Evolutionary conservation across 164 flowering plant genomes (phyloP).

Genomic region (Macadamia integrifolia): DNA sequence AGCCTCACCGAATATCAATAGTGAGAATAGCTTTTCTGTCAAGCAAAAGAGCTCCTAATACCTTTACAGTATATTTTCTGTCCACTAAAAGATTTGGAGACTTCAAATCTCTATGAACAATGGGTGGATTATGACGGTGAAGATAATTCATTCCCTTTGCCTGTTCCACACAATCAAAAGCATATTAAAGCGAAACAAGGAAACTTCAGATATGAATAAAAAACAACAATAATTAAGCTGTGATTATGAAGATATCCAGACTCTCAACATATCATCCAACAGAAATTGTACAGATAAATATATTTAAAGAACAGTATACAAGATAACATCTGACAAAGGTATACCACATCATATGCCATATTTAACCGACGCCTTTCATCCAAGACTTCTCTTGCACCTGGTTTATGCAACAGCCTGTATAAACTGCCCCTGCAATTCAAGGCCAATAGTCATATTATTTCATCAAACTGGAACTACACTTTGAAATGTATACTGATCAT

Average conservation of each 20-base stretch:
- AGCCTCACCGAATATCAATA: neutral
- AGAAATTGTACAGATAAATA: neutral
- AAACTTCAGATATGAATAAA: neutral
- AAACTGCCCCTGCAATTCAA: constrained; percentile 81
- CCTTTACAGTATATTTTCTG: constrained; percentile 95
- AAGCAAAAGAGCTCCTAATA: constrained; percentile 14
- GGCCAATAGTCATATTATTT: constrained; percentile 2
- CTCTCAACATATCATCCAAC: neutral
- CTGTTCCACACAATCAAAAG: constrained; percentile 30
- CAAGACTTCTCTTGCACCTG: constrained; percentile 74
- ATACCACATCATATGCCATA: constrained; percentile 98
- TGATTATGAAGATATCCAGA: neutral
- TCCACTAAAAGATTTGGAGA: constrained; percentile 98
- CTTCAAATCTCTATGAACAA: constrained; percentile 95
- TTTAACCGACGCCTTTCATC: constrained; percentile 85
- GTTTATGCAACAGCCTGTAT: constrained; percentile 79
- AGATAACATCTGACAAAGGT: constrained; percentile 6
- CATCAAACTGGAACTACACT: neutral
- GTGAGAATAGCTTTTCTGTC: neutral
- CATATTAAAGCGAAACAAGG: neutral
- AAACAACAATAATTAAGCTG: neutral
- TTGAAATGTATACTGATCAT: neutral
- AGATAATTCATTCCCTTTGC: constrained; percentile 99
- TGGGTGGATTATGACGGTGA: constrained; percentile 89
- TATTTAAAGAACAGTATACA: neutral